Percentiles rank a stretch among this genome's conserved stretches.
phyloP scores from a whole-genome alignment of 1,139 yeast genomes.

The Geotrichum europaeum region DNA sequence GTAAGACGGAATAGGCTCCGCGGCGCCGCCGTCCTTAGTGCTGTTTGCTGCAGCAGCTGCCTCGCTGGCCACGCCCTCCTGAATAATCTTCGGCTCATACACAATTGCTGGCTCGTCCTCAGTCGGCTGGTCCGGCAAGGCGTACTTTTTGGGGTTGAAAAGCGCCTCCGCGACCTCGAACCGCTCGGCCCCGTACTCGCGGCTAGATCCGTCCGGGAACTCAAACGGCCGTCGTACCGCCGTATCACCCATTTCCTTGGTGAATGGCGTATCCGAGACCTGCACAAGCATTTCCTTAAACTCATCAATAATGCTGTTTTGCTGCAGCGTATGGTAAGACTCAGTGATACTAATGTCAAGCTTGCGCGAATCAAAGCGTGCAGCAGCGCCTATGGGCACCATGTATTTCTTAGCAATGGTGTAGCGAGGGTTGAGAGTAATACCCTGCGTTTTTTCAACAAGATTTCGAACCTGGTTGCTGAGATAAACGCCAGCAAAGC shows the following conservation, averaged over 20 bases:
- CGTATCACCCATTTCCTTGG: conserved; percentile 20
- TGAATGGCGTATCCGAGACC: conserved; percentile 40
- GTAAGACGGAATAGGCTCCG: conserved; percentile 16
- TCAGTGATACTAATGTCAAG: conserved; percentile 19
- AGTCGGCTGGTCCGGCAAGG: conserved; percentile 16
- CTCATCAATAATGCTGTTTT: conserved; percentile 43
- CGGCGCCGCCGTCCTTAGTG: not conserved
- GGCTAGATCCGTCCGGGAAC: conserved; percentile 63
- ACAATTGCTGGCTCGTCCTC: conserved; percentile 17
- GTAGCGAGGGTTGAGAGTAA: conserved; percentile 32
- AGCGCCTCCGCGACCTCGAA: conserved; percentile 66
- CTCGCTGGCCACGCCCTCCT: conserved; percentile 11
- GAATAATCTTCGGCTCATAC: conserved; percentile 19
- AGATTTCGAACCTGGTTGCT: conserved; percentile 28
- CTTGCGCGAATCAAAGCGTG: conserved; percentile 28
- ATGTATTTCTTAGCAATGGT: conserved; percentile 29
- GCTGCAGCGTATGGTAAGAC: conserved; percentile 29
- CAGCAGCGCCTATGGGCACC: conserved; percentile 31
- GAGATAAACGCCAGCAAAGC: conserved; percentile 36
- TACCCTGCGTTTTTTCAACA: conserved; percentile 18
- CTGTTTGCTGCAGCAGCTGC: not conserved
- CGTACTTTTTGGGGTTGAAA: conserved; percentile 43
- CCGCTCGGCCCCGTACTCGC: conserved; percentile 55
- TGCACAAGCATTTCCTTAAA: conserved; percentile 57
- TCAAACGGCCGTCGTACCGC: conserved; percentile 54